These are phyloP conservation scores for Gynostemma pentaphyllum DNA, from an alignment of 306 rosid genomes.

Conservation along the genomic window DNA sequence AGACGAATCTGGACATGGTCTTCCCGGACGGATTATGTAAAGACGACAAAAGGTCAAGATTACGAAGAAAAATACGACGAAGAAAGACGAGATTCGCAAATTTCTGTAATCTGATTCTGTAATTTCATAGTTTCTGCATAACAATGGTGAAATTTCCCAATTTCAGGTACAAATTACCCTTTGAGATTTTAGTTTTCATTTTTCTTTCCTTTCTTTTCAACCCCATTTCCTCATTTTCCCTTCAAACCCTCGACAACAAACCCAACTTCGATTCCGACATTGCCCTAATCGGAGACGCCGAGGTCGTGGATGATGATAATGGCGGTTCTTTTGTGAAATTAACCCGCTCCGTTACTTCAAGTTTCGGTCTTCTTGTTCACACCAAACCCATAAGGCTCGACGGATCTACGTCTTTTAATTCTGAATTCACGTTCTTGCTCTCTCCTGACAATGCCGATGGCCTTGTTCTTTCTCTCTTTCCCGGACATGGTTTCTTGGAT, in stretches of 20 bases:
- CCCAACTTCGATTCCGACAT: constrained; percentile 36
- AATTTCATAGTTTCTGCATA: neutral
- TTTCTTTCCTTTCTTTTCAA: constrained; percentile 10
- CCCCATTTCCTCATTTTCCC: constrained; percentile 21
- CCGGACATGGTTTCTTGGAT: constrained; percentile 19
- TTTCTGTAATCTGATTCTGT: neutral
- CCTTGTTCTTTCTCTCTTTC: constrained; percentile 21
- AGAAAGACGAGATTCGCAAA: neutral
- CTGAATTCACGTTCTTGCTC: constrained; percentile 39
- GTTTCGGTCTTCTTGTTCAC: constrained; percentile 43
- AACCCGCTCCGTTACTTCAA: constrained; percentile 13
- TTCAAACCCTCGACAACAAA: constrained; percentile 4
- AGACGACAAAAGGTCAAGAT: no score
- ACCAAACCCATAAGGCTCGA: constrained; percentile 15
- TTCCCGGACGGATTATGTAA: no score
- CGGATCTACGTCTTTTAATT: constrained; percentile 24
- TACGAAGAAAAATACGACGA: neutral
- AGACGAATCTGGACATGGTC: no score
- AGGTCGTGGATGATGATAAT: constrained; percentile 13
- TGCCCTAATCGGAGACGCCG: constrained; percentile 47
- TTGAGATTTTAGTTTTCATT: constrained; percentile 13
- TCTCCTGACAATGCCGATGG: constrained; percentile 32
- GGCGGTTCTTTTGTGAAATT: constrained; percentile 14
- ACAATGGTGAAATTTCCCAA: constrained; percentile 26
- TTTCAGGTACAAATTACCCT: constrained; percentile 8